Conservation (phyloP, 805 yeast species). For the Sugiyamaella chiloensis region DNA sequence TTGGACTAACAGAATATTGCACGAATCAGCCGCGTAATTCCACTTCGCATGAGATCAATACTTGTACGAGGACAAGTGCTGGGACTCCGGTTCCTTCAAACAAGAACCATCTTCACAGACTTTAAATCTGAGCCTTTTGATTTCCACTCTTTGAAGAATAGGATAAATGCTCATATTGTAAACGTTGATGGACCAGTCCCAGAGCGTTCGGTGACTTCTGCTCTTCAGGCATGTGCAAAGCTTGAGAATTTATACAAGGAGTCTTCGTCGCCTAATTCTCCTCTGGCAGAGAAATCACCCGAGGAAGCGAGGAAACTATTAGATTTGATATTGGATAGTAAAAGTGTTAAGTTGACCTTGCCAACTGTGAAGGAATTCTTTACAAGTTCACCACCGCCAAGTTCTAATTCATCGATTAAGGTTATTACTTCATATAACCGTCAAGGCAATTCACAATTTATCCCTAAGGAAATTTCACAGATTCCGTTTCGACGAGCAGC, state of each 20-base stretch:
- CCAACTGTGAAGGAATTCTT: slow-evolving; percentile 26
- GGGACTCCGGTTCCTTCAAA: background rate
- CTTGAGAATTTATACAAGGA: slow-evolving; percentile 23
- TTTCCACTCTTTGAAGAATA: slow-evolving; percentile 3
- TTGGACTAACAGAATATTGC: too few relatives aligned
- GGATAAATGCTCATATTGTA: slow-evolving; percentile 14
- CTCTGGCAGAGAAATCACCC: slow-evolving; percentile 22
- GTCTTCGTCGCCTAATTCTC: slow-evolving; percentile 23
- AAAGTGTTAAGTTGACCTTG: slow-evolving; percentile 17
- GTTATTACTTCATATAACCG: slow-evolving; percentile 24
- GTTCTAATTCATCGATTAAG: slow-evolving; percentile 19
- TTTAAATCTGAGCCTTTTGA: slow-evolving; percentile 18
- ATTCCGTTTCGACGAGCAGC: slow-evolving; percentile 63
- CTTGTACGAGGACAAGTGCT: background rate
- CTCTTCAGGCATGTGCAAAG: slow-evolving; percentile 27
- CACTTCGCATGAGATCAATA: too few relatives aligned
- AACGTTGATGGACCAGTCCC: slow-evolving; percentile 2
- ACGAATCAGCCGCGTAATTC: too few relatives aligned
- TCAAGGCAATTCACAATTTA: slow-evolving; percentile 12
- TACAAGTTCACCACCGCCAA: slow-evolving; percentile 24
- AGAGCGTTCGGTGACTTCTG: slow-evolving; percentile 12
- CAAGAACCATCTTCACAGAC: background rate
- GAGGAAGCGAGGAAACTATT: slow-evolving; percentile 25
- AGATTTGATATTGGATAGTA: slow-evolving; percentile 17
- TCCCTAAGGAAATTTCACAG: slow-evolving; percentile 39